Conservation (phyloP, 2,329 filamentous ascomycete species). For the Neonectria hederae region DNA sequence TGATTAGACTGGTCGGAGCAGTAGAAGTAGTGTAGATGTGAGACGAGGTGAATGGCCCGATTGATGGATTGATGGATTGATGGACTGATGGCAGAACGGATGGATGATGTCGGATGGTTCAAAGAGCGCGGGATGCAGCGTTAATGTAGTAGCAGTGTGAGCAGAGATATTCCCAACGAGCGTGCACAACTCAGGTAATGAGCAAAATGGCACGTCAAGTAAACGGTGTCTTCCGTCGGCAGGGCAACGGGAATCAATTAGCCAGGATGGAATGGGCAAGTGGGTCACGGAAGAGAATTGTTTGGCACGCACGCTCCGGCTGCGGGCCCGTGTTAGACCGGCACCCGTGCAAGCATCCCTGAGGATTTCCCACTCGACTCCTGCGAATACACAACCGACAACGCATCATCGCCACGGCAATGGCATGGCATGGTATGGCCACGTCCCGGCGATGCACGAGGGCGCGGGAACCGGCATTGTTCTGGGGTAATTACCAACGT, state of each 20-base stretch:
- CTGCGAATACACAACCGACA: constrained; percentile 21
- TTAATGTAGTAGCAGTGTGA: constrained; percentile 1
- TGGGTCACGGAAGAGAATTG: neutral
- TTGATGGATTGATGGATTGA: neutral
- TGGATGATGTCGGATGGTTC: neutral
- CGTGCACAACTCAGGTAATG: constrained; percentile 12
- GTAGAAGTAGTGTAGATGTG: neutral
- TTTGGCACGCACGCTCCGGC: neutral
- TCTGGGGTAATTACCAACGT: constrained; percentile 20
- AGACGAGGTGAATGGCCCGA: neutral
- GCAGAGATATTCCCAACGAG: constrained; percentile 1
- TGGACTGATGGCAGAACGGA: neutral
- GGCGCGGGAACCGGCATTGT: constrained; percentile 13
- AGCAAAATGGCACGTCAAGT: constrained; percentile 26
- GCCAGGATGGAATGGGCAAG: constrained; percentile 3
- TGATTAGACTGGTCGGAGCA: neutral
- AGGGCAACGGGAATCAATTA: constrained; percentile 35
- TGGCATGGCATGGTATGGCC: constrained; percentile 26
- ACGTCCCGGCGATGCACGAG: constrained; percentile 15
- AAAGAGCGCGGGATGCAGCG: constrained; percentile 1
- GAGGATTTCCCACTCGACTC: neutral
- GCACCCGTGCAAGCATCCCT: constrained; percentile 14
- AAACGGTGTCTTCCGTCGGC: constrained; percentile 37
- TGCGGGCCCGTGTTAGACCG: neutral
- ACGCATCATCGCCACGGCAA: constrained; percentile 39